These are phyloP conservation scores for Oenanthe javanica DNA, from an alignment of 140 eudicot species.

Conservation along the genomic window DNA sequence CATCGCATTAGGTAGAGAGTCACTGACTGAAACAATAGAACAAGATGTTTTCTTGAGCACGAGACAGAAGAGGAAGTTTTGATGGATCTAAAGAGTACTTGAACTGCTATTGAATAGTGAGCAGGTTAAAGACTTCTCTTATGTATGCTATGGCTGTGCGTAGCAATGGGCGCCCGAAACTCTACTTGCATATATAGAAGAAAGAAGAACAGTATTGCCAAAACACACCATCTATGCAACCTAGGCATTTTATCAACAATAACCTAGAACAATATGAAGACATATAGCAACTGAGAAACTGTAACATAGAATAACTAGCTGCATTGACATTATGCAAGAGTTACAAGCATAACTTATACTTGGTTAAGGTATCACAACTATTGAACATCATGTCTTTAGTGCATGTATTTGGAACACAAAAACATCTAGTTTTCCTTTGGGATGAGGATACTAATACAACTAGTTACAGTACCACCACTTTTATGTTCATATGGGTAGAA, in stretches of 20 bases:
- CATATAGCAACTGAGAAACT: neutral
- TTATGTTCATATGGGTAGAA: neutral
- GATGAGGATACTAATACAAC: neutral
- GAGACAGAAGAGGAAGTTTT: neutral
- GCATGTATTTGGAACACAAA: neutral
- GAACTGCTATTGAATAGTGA: neutral
- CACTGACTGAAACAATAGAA: neutral
- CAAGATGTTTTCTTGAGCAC: neutral
- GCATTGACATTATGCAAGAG: neutral
- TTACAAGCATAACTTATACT: neutral
- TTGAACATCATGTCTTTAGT: neutral
- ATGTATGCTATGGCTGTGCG: neutral
- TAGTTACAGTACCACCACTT: neutral
- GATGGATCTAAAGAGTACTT: neutral
- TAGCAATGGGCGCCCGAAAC: neutral
- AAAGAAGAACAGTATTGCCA: neutral
- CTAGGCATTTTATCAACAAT: neutral
- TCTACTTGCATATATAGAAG: neutral
- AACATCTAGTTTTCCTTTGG: neutral
- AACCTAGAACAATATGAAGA: neutral
- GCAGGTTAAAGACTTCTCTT: neutral
- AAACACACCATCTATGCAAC: neutral
- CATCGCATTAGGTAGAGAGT: neutral
- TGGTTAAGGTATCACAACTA: neutral
- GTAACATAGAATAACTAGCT: neutral